These are phyloP conservation scores for Actinidia arguta DNA, from an alignment of 179 eudicot species.

Conservation along the genomic window DNA sequence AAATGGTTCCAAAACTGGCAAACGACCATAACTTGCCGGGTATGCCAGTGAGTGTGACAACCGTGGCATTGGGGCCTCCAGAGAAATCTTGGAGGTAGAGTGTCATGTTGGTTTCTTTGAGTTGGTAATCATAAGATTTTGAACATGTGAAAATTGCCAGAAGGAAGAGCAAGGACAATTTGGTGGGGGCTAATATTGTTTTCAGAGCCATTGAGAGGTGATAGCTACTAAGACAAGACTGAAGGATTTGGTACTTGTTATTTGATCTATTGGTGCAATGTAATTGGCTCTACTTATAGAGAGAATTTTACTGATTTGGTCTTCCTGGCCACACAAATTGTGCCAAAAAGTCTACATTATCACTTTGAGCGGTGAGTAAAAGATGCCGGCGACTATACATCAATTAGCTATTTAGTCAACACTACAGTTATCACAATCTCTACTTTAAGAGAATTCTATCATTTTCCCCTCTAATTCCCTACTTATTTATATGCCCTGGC, in stretches of 20 bases:
- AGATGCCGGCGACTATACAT: not conserved
- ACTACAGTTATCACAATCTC: not conserved
- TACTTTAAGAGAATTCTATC: too few relatives aligned
- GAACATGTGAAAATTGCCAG: not conserved
- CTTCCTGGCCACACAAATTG: not conserved
- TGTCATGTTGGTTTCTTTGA: conserved; percentile 3
- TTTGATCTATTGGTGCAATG: not conserved
- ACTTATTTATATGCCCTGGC: too few relatives aligned
- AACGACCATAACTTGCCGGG: not conserved
- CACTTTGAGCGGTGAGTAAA: not conserved
- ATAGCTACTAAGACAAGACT: not conserved
- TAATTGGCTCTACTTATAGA: not conserved
- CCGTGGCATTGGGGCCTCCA: conserved; percentile 14
- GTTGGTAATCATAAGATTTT: not conserved
- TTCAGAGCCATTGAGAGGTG: not conserved
- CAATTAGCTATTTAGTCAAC: not conserved
- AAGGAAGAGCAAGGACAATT: not conserved
- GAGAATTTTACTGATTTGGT: not conserved
- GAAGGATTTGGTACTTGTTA: not conserved
- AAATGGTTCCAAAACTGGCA: conserved; percentile 1
- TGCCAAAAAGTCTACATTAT: not conserved
- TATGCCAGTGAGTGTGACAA: not conserved
- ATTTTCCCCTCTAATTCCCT: too few relatives aligned
- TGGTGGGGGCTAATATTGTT: not conserved
- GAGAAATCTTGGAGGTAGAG: conserved; percentile 2